Percentiles rank a stretch among this genome's conserved stretches.
Conservation (phyloP, 1,284 basidiomycete species). For the Puccinia triticina region DNA sequence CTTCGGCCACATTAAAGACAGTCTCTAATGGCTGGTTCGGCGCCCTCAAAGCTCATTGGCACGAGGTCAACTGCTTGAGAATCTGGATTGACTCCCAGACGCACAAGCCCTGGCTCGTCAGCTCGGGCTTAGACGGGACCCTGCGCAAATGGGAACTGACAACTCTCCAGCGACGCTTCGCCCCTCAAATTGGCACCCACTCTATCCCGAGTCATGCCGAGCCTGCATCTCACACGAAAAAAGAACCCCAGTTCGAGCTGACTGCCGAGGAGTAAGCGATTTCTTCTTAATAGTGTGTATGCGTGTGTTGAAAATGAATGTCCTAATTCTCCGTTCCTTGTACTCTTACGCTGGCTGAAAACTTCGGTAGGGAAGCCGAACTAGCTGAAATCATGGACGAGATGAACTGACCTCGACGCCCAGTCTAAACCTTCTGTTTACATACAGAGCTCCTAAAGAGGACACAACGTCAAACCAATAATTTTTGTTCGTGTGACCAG, state of each 20-base stretch:
- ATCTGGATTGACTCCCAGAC: slow-evolving; percentile 72
- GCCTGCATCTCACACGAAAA: slow-evolving; percentile 12
- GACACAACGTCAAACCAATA: too few relatives aligned
- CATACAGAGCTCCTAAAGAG: background rate
- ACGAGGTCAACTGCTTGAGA: slow-evolving; percentile 74
- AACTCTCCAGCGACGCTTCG: background rate
- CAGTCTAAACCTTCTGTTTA: too few relatives aligned
- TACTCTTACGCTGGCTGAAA: background rate
- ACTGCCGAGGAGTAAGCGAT: slow-evolving; percentile 19
- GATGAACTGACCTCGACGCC: background rate
- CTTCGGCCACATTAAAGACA: background rate
- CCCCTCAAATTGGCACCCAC: slow-evolving; percentile 22
- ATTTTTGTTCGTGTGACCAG: too few relatives aligned
- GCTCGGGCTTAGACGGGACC: slow-evolving; percentile 79
- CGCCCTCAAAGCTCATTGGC: slow-evolving; percentile 79
- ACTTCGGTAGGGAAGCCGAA: slow-evolving; percentile 12
- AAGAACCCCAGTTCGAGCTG: slow-evolving; percentile 3
- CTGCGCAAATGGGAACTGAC: slow-evolving; percentile 76
- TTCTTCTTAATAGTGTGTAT: background rate
- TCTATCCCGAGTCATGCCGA: slow-evolving; percentile 54
- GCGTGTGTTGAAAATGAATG: background rate
- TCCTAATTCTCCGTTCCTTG: too few relatives aligned
- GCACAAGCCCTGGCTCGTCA: slow-evolving; percentile 69
- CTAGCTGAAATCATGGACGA: slow-evolving; percentile 17
- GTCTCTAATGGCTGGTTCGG: slow-evolving; percentile 61